A percentile compares a stretch with the other conserved stretches of the same genome.
These are phyloP conservation scores for Pouteria glomerata DNA, from an alignment of 148 eudicot species.

Conservation along the genomic window DNA sequence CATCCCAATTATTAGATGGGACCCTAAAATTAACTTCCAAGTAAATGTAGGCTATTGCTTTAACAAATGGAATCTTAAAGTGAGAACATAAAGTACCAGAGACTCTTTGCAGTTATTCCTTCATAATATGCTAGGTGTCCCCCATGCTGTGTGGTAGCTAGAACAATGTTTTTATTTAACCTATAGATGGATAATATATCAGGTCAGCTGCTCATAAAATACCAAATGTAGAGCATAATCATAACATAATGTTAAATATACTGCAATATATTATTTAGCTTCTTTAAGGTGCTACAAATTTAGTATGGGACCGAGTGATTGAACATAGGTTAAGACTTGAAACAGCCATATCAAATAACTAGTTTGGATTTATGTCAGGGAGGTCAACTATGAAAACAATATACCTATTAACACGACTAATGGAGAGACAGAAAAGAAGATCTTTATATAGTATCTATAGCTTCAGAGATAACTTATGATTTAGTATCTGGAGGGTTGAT, in stretches of 20 bases:
- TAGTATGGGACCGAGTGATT: too few species aligned
- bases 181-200: conserved; percentile 26
- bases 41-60: background rate
- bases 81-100: conserved; percentile 47
- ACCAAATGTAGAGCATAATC: background rate
- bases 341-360: too few species aligned
- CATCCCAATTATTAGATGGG: background rate
- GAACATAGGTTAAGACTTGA: too few species aligned
- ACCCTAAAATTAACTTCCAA: background rate
- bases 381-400: too few species aligned
- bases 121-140: conserved; percentile 92
- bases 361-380: too few species aligned
- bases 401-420: too few species aligned
- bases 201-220: conserved; percentile 9
- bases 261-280: background rate
- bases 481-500: too few species aligned
- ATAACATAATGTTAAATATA: background rate
- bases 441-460: too few species aligned
- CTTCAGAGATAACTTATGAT: too few species aligned
- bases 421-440: too few species aligned
- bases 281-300: background rate
- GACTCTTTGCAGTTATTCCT: conserved; percentile 68
- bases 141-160: conserved; percentile 84
- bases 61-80: background rate
- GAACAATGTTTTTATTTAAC: conserved; percentile 67